A percentile compares a stretch with the other conserved stretches of the same genome.
These are phyloP conservation scores for Calonectria henricotiae DNA, from an alignment of 2,329 filamentous ascomycete genomes.

Conservation along the genomic window DNA sequence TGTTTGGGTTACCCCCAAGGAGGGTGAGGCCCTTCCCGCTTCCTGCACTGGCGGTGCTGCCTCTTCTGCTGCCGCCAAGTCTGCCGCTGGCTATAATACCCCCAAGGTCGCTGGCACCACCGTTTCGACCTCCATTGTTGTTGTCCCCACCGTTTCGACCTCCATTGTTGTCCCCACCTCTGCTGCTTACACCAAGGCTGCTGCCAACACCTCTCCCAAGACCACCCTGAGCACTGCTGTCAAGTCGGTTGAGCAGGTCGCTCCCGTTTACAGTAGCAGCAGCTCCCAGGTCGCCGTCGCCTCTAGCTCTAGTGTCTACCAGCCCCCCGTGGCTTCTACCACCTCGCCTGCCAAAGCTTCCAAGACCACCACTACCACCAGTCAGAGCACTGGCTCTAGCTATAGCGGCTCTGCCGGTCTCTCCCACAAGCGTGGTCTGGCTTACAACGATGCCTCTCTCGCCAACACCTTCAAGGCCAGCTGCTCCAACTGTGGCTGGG, in stretches of 20 bases:
- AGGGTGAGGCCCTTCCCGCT: conserved; percentile 50
- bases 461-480: conserved; percentile 66
- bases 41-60: conserved; percentile 33
- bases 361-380: conserved; percentile 24
- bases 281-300: conserved; percentile 20
- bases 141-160: conserved; percentile 38
- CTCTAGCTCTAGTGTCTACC: conserved; percentile 16
- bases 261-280: conserved; percentile 22
- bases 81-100: conserved; percentile 30
- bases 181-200: conserved; percentile 25
- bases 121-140: conserved; percentile 38
- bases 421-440: conserved; percentile 75
- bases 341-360: conserved; percentile 33
- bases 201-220: conserved; percentile 36
- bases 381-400: conserved; percentile 8
- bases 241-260: conserved; percentile 41
- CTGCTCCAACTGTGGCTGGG: conserved; percentile 70
- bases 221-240: conserved; percentile 51
- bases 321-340: conserved; percentile 18
- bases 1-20: conserved; percentile 58
- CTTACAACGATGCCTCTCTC: conserved; percentile 75
- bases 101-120: conserved; percentile 28
- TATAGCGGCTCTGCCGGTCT: conserved; percentile 44
- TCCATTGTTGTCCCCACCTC: conserved; percentile 32
- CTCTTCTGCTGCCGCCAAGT: conserved; percentile 37